phyloP scores from a whole-genome alignment of 768 basidiomycete genomes.

The Vishniacozyma victoriae region DNA sequence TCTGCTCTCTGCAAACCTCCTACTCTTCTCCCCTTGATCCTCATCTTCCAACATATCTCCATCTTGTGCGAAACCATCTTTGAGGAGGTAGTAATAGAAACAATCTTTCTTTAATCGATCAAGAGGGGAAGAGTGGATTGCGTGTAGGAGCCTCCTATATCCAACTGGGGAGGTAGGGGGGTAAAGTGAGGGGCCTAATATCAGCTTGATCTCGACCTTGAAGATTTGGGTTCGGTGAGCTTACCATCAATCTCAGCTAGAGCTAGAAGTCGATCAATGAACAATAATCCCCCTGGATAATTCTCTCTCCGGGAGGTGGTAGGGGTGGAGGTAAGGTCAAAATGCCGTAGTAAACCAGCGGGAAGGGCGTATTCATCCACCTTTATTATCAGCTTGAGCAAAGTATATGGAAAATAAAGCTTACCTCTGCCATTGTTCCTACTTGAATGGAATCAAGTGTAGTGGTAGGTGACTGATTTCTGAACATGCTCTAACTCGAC shows the following conservation, averaged over 20 bases:
- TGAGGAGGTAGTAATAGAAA: slow-evolving; percentile 35
- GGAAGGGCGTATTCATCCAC: slow-evolving; percentile 29
- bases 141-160: slow-evolving; percentile 21
- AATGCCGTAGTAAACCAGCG: slow-evolving; percentile 27
- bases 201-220: neutral
- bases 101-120: slow-evolving; percentile 39
- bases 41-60: neutral
- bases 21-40: slow-evolving; percentile 1
- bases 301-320: slow-evolving; percentile 14
- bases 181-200: slow-evolving; percentile 23
- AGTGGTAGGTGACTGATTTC: no score
- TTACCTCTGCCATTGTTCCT: no score
- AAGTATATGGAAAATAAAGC: no score
- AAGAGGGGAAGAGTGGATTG: slow-evolving; percentile 18
- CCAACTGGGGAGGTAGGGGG: slow-evolving; percentile 32
- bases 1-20: slow-evolving; percentile 24
- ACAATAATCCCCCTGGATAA: slow-evolving; percentile 21
- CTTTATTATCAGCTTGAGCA: no score
- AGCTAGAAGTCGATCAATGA: slow-evolving; percentile 28
- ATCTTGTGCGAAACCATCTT: neutral
- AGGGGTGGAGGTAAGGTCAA: slow-evolving; percentile 29
- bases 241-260: slow-evolving; percentile 29
- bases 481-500: no score
- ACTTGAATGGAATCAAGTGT: no score
- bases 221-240: neutral